These are phyloP conservation scores for Apophysomyces trapeziformis DNA, from an alignment of 371 early-diverging fungal species.

Conservation along the genomic window DNA sequence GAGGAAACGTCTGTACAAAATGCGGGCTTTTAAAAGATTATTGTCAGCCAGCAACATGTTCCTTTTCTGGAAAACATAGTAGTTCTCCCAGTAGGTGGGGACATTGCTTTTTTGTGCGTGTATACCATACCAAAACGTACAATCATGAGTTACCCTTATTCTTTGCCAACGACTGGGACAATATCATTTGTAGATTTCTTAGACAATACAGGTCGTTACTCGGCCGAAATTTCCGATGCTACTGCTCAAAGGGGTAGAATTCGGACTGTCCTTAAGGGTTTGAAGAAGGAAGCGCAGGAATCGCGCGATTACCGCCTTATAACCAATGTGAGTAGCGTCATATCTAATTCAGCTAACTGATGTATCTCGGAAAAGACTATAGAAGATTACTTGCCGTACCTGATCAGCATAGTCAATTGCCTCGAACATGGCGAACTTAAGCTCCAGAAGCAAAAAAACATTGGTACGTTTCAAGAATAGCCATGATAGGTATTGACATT, in stretches of 20 bases:
- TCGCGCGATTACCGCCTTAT: constrained; percentile 58
- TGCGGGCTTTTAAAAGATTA: no score
- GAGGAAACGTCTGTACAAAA: no score
- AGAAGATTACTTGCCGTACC: constrained; percentile 67
- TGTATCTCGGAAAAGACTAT: constrained; percentile 46
- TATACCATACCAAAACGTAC: neutral
- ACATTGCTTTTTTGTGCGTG: neutral
- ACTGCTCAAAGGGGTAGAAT: constrained; percentile 66
- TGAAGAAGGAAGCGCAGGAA: constrained; percentile 56
- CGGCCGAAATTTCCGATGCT: constrained; percentile 62
- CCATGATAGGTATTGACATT: neutral
- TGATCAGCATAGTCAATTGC: constrained; percentile 58
- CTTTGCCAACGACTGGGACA: constrained; percentile 65
- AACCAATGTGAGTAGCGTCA: constrained; percentile 36
- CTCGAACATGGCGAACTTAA: constrained; percentile 53
- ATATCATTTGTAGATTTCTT: constrained; percentile 64
- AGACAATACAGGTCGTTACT: constrained; percentile 40
- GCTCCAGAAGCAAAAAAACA: constrained; percentile 36
- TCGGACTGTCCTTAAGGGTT: constrained; percentile 58
- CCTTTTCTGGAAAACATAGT: no score
- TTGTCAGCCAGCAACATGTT: no score
- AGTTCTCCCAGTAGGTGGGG: no score
- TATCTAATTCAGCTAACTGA: neutral
- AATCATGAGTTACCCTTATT: constrained; percentile 61
- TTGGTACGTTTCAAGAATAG: constrained; percentile 28